Evolutionary conservation across 2,329 filamentous ascomycete genomes (phyloP).

Genomic region (Cladosporium sp.): DNA sequence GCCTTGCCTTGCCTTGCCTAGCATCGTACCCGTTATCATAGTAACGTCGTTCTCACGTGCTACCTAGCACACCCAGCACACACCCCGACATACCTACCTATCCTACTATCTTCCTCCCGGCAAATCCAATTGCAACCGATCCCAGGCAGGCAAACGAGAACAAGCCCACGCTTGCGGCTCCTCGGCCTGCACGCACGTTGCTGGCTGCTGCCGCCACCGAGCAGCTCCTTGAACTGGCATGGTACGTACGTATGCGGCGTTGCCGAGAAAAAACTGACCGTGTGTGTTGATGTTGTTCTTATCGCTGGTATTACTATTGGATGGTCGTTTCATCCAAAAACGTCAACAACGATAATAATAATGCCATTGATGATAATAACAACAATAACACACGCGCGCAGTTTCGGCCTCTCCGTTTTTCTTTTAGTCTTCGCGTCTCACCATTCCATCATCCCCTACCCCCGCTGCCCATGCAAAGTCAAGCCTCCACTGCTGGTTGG

Average conservation of each 20-base stretch:
- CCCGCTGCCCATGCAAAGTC: background rate
- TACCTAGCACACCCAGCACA: too few relatives aligned
- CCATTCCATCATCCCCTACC: background rate
- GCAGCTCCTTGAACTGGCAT: conserved; percentile 12
- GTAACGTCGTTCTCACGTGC: too few relatives aligned
- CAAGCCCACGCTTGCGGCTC: background rate
- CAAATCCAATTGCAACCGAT: too few relatives aligned
- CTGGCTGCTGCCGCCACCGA: conserved; percentile 13
- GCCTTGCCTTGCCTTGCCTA: background rate
- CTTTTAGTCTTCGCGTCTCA: background rate
- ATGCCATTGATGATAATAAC: too few relatives aligned
- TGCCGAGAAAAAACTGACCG: background rate
- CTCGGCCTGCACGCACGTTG: conserved; percentile 1
- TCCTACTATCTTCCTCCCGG: too few relatives aligned
- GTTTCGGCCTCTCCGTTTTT: background rate
- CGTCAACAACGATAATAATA: background rate
- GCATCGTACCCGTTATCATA: too few relatives aligned
- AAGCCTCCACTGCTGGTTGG: background rate
- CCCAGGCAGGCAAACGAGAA: too few relatives aligned
- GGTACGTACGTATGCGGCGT: conserved; percentile 11
- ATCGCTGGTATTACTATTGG: too few relatives aligned
- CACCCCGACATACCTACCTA: too few relatives aligned
- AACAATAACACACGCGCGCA: too few relatives aligned
- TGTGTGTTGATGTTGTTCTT: too few relatives aligned
- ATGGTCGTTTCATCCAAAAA: background rate